Evolutionary conservation across 2,329 filamentous ascomycete genomes (phyloP), one percentile per base, ranked within the genome.

Genomic region (Penicillium expansum): DNA sequence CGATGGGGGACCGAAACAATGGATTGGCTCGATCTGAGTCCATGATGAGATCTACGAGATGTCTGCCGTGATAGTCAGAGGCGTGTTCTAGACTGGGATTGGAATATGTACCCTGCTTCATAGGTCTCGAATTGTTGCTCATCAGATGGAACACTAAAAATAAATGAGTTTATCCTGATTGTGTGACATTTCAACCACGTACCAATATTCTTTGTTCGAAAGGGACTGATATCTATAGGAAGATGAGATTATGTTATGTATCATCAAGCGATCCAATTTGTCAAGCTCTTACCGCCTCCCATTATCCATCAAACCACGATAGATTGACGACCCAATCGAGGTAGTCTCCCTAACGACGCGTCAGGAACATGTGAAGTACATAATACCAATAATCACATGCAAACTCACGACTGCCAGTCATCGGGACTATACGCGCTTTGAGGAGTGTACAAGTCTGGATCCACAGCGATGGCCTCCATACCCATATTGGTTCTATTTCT

Each of bases 11-110:
- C 10, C 50, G 54, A 52, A 52, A 61, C 14, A 61, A 30, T 16
- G 55, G 58, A 24, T 62, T 62, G 16, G 14, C 33, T n/a, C 33
- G 35, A 37, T 62, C 58, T 0, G 50, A 52, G 8, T 62, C 49
- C 49, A 62, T 52, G 24, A 62, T 54, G 27, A 62, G 58, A 48
- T 52, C 54, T 11, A 59, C 55, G 9, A 62, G 50, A 52, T 62
- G 60, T 13, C 50, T 55, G 30, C 47, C 48, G 22, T 22, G 9
- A 22, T 27, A 7, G 14, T 55, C 6, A 48, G 42, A 13, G 8
- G 13, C 18, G 10, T 20, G 14, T 35, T 29, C 10, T 22, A 9
- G 18, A 16, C 14, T 11, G 3, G 39, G 13, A 24, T n/a, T 10
- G 6, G 10, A 1, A 29, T 20, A 24, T 18, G 10, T 56, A 52